phyloP scores from a whole-genome alignment of 2,329 filamentous ascomycete species.

The Kalaharituber pfeilii region DNA sequence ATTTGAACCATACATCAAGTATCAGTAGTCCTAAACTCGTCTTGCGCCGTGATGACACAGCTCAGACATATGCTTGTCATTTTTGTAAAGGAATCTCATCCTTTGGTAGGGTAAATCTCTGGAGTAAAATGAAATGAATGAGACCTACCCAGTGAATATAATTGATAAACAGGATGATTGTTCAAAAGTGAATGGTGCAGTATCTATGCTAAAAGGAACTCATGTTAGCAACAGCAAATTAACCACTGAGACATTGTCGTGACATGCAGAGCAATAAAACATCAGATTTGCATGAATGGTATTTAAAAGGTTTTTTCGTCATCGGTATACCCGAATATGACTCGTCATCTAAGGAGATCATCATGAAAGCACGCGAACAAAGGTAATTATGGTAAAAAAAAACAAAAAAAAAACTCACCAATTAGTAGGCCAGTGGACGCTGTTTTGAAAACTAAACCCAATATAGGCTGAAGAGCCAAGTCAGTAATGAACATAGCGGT shows the following conservation, averaged over 20 bases:
- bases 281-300: conserved; percentile 56
- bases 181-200: conserved; percentile 3
- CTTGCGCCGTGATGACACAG: conserved; percentile 15
- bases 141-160: conserved; percentile 5
- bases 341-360: conserved; percentile 56
- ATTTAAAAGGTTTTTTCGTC: conserved; percentile 47
- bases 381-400: no score
- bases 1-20: conserved; percentile 10
- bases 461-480: no score
- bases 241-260: neutral
- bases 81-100: conserved; percentile 20
- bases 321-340: conserved; percentile 57
- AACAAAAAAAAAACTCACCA: no score
- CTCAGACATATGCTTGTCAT: conserved; percentile 25
- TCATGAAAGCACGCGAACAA: conserved; percentile 15
- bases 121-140: conserved; percentile 1
- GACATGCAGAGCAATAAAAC: conserved; percentile 4
- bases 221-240: neutral
- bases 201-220: neutral
- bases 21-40: conserved; percentile 19
- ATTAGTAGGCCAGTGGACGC: no score
- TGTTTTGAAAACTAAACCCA: no score
- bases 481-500: no score
- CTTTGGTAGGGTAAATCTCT: neutral
- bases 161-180: conserved; percentile 20